Conservation (phyloP, 345 rosid genomes). For the Hibiscus syriacus region DNA sequence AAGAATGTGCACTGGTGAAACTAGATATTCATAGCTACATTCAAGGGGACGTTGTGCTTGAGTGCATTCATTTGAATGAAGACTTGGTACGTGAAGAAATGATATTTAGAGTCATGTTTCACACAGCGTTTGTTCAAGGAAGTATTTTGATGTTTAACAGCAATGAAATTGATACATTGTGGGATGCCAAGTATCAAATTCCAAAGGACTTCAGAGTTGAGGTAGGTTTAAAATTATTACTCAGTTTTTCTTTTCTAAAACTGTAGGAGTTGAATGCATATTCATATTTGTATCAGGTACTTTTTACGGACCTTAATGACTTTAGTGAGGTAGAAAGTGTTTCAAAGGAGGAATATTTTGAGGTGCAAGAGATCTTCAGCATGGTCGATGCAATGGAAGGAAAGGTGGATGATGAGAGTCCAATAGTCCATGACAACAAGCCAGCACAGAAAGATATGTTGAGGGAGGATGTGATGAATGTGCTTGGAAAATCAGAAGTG, state of each 20-base stretch:
- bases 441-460: slow-evolving; percentile 45
- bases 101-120: slow-evolving; percentile 84
- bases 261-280: slow-evolving; percentile 59
- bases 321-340: slow-evolving; percentile 51
- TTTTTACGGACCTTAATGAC: slow-evolving; percentile 72
- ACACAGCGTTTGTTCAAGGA: slow-evolving; percentile 83
- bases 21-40: slow-evolving; percentile 71
- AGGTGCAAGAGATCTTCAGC: slow-evolving; percentile 93
- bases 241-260: slow-evolving; percentile 20
- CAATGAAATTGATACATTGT: slow-evolving; percentile 72
- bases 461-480: slow-evolving; percentile 53
- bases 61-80: slow-evolving; percentile 79
- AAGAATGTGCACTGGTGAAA: slow-evolving; percentile 72
- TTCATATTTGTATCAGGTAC: slow-evolving; percentile 77
- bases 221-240: slow-evolving; percentile 47
- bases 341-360: slow-evolving; percentile 88
- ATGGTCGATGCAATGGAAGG: slow-evolving; percentile 56
- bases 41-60: slow-evolving; percentile 94
- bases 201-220: slow-evolving; percentile 82
- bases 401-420: slow-evolving; percentile 37
- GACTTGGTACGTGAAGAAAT: slow-evolving; percentile 65
- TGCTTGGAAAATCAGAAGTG: slow-evolving; percentile 30
- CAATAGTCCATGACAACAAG: slow-evolving; percentile 22
- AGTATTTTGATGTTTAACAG: slow-evolving; percentile 63
- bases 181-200: slow-evolving; percentile 80